Base-by-base conservation (phyloP, 768 basidiomycete species). In the Asterophora parasitica region DNA sequence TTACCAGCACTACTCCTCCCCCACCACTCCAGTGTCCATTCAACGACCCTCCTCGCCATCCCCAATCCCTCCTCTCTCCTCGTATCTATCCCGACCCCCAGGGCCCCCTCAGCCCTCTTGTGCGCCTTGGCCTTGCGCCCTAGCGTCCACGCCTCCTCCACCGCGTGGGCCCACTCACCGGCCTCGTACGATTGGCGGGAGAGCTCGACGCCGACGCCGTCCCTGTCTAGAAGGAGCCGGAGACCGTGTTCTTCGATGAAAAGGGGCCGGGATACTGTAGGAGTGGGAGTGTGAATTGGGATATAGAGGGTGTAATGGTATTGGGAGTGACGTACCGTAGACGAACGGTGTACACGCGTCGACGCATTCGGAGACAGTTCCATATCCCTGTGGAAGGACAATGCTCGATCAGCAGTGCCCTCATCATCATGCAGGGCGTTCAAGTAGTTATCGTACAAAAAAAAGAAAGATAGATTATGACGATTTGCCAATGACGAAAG, bases 221-320 rank as follows among this genome's bases (percentile, higher is more conserved):
- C 77, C 17, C 66, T 67, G 32, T 78, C 70, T 32, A 90, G 77
- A 27, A 85, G 68, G 11, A 82, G 68, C 4, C 80, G 77, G 27
- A 91, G 69, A 3, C 88, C 88, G 55, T 85, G 81, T 60, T 91
- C 88, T 58, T 90, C 88, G 34, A 89, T 79, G 55, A 91, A 90
- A 31, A 89, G 68, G 0, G 88, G 88, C 2, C 88, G 74, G 1
- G 88, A 82, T 10, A 90, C 85, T 85, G 58, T 20, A 30, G 35
- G 3, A 23, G 23, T 23, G 6, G 3, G 23, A 23, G 6, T 23
- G 23, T n/a, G n/a, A n/a, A n/a, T n/a, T n/a, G n/a, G n/a, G n/a
- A n/a, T n/a, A n/a, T n/a, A n/a, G n/a, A n/a, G n/a, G n/a, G n/a
- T n/a, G n/a, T n/a, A n/a, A n/a, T n/a, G n/a, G n/a, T n/a, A n/a